Evolutionary conservation across 257 asterid species (phyloP), one percentile per base, ranked within the genome.

Genomic region (Solanum boliviense): DNA sequence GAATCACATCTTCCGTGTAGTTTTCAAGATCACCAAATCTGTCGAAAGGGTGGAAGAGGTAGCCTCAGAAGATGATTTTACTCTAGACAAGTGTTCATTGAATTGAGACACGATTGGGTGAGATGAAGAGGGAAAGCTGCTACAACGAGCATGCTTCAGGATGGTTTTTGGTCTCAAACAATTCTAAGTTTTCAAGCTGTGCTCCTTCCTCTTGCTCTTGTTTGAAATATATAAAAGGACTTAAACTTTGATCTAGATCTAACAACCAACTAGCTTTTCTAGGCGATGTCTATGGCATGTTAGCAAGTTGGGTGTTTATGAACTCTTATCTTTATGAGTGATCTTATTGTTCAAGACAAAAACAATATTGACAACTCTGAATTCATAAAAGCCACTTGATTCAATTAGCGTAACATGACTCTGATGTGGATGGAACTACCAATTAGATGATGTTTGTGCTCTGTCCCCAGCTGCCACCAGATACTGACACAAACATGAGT

Each of bases 71-170:
- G 82, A 78, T 31, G 75, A 70, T 21, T 62, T 75, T 6, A 32
- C 4, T 76, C 83, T 75, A 27, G 87, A 74, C 67, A 92, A 78
- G 84, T 41, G 88, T 7, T 76, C 84, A 29, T 91, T 48, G 36
- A 89, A 75, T 27, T 86, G 83, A 39, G 91, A 86, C 20, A 87
- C 48, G 44, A 86, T 16, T 20, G 90, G 93, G 18, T 84, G 88
- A 39, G 84, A 75, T 83, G 89, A 44, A 7, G 88, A 89, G 11
- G 92, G 89, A 23, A 89, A 91, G 87, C 89, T 88, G 46, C 87
- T 85, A 31, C 90, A 88, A 12, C 90, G 89, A 48, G 58, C 74
- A 34, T 27, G 88, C 44, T 62, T 70, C 32, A 31, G 35, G 35
- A 9, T 76, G 3, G 23, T 36, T 76, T 76, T 76, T 13, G 60